These are phyloP conservation scores for Phialophora tarda DNA, from an alignment of 2,329 filamentous ascomycete species.

Conservation along the genomic window DNA sequence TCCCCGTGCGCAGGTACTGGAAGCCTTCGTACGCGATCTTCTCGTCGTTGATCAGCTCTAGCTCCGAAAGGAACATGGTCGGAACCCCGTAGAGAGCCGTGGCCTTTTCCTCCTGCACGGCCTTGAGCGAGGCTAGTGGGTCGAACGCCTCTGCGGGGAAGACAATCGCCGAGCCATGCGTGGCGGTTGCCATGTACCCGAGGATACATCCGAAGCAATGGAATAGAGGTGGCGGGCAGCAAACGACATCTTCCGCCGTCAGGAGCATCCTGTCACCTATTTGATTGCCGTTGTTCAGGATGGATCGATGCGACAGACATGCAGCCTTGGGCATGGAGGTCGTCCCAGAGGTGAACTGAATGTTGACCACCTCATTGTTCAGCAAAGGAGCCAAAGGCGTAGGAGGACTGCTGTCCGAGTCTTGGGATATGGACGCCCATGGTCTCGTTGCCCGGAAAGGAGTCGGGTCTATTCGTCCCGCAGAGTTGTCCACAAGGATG, in stretches of 20 bases:
- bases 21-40: conserved; percentile 60
- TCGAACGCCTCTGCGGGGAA: conserved; percentile 89
- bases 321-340: conserved; percentile 90
- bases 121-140: conserved; percentile 70
- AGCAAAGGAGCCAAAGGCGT: conserved; percentile 49
- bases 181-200: conserved; percentile 95
- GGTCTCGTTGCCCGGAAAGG: conserved; percentile 52
- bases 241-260: conserved; percentile 70
- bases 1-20: conserved; percentile 78
- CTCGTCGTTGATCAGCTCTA: conserved; percentile 72
- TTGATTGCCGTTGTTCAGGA: conserved; percentile 87
- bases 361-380: conserved; percentile 77
- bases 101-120: conserved; percentile 66
- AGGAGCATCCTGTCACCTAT: conserved; percentile 88
- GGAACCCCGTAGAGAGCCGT: conserved; percentile 85
- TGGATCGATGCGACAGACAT: conserved; percentile 81
- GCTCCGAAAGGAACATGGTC: conserved; percentile 91
- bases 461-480: conserved; percentile 57
- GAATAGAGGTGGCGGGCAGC: conserved; percentile 64
- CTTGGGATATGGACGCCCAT: conserved; percentile 54
- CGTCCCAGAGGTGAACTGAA: conserved; percentile 97
- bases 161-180: conserved; percentile 77
- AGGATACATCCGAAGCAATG: conserved; percentile 87
- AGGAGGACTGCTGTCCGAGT: conserved; percentile 52
- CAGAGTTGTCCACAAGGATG: conserved; percentile 79